A percentile compares a stretch with the other conserved stretches of the same genome.
Conservation (phyloP, 331 rosid genomes). For the Malus hybrid region DNA sequence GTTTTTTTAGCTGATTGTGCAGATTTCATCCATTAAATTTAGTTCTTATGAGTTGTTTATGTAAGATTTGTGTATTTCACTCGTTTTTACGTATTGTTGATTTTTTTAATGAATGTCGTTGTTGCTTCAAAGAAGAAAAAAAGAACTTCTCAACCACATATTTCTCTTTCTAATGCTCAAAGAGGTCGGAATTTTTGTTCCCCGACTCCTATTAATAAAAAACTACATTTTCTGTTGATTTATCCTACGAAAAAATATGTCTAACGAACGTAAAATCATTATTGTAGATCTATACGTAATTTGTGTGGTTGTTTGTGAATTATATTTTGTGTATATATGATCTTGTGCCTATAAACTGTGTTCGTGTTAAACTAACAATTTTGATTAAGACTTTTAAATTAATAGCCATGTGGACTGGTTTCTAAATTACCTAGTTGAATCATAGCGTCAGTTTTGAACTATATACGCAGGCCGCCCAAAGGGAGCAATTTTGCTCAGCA, state of each 20-base stretch:
- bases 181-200: background rate
- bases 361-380: background rate
- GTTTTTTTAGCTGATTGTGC: background rate
- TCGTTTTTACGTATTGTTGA: no score
- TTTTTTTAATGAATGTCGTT: background rate
- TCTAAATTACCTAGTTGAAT: background rate
- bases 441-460: background rate
- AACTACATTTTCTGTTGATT: no score
- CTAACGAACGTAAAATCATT: background rate
- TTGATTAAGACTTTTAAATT: background rate
- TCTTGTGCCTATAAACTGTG: background rate
- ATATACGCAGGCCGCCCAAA: background rate
- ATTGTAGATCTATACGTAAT: background rate
- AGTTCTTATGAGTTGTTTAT: background rate
- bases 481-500: background rate
- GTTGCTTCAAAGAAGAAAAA: background rate
- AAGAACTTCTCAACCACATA: background rate
- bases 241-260: background rate
- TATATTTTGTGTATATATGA: background rate
- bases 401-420: background rate
- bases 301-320: background rate
- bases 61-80: background rate
- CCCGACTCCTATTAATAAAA: background rate
- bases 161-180: background rate
- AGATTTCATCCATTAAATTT: background rate